Evolutionary conservation across 1,284 basidiomycete genomes (phyloP).

Genomic region (Mycosarcoma maydis): DNA sequence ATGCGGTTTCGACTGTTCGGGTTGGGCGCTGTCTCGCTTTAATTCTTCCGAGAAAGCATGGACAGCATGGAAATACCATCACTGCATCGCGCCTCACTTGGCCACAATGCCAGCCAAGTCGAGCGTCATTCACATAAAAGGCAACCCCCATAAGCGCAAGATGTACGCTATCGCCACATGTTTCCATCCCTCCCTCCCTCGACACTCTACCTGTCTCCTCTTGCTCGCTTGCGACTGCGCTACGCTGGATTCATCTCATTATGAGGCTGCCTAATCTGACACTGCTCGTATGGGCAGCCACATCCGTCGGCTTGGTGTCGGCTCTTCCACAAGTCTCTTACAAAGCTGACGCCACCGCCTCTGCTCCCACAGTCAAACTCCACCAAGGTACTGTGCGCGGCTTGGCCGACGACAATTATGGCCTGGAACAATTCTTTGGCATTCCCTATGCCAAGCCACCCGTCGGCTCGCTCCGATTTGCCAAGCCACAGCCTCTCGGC

Average conservation of each 20-base stretch:
- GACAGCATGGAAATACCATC: too few relatives aligned
- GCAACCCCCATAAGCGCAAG: too few relatives aligned
- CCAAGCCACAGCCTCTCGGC: slow-evolving; percentile 28
- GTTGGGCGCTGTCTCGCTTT: too few relatives aligned
- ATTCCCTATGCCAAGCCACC: slow-evolving; percentile 48
- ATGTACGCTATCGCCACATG: too few relatives aligned
- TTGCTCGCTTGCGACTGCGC: too few relatives aligned
- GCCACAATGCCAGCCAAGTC: too few relatives aligned
- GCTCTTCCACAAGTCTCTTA: slow-evolving; percentile 9
- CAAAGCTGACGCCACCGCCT: not conserved
- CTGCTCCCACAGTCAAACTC: slow-evolving; percentile 23
- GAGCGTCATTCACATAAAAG: too few relatives aligned
- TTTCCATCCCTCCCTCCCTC: too few relatives aligned
- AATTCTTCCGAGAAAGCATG: too few relatives aligned
- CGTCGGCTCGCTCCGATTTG: slow-evolving; percentile 37
- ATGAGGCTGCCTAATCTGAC: slow-evolving; percentile 5
- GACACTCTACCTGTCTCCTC: too few relatives aligned
- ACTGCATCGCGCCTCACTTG: too few relatives aligned
- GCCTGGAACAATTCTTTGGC: slow-evolving; percentile 40
- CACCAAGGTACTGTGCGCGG: slow-evolving; percentile 30
- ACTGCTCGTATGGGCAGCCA: slow-evolving; percentile 4
- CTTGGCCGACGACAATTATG: slow-evolving; percentile 12
- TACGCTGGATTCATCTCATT: not conserved
- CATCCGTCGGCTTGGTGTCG: slow-evolving; percentile 2
- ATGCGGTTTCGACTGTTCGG: too few relatives aligned